phyloP scores from a whole-genome alignment of 2,329 filamentous ascomycete species.

The Sporothrix globosa region DNA sequence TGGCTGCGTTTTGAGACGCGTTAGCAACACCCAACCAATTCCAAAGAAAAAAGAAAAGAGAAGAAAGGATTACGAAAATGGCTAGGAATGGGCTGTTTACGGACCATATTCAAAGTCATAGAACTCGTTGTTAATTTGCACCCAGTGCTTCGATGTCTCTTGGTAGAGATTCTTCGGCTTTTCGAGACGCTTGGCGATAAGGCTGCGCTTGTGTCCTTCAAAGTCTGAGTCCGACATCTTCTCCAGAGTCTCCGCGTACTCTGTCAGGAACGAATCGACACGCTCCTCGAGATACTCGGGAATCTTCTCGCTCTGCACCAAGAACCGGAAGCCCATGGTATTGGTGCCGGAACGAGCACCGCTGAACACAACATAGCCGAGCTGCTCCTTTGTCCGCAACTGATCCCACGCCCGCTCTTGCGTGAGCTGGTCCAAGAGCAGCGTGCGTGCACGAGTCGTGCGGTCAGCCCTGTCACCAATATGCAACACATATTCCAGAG shows the following conservation, averaged over 20 bases:
- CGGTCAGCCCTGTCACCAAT: slow-evolving; percentile 71
- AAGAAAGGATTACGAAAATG: slow-evolving; percentile 49
- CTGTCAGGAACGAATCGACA: slow-evolving; percentile 80
- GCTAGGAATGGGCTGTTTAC: slow-evolving; percentile 40
- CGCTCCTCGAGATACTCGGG: slow-evolving; percentile 82
- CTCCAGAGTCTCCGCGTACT: slow-evolving; percentile 66
- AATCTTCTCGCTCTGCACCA: slow-evolving; percentile 90
- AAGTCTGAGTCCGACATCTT: slow-evolving; percentile 84
- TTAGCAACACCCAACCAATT: background rate
- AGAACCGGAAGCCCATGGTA: slow-evolving; percentile 81
- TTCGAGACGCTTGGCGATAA: slow-evolving; percentile 84
- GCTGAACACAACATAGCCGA: slow-evolving; percentile 94
- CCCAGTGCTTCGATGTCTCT: slow-evolving; percentile 82
- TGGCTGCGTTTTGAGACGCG: slow-evolving; percentile 52
- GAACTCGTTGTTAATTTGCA: slow-evolving; percentile 79
- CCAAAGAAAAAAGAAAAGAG: background rate
- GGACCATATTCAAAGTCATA: slow-evolving; percentile 87
- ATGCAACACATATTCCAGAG: slow-evolving; percentile 76
- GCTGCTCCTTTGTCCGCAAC: slow-evolving; percentile 92
- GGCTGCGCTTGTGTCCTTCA: slow-evolving; percentile 84
- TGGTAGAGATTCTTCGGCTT: slow-evolving; percentile 90
- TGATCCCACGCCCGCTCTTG: slow-evolving; percentile 95
- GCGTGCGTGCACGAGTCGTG: slow-evolving; percentile 71
- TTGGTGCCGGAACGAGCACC: slow-evolving; percentile 72
- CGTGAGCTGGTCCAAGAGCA: slow-evolving; percentile 85